These are phyloP conservation scores for Lecanoromycetidae sp. DNA, from an alignment of 2,329 filamentous ascomycete genomes.

Conservation along the genomic window DNA sequence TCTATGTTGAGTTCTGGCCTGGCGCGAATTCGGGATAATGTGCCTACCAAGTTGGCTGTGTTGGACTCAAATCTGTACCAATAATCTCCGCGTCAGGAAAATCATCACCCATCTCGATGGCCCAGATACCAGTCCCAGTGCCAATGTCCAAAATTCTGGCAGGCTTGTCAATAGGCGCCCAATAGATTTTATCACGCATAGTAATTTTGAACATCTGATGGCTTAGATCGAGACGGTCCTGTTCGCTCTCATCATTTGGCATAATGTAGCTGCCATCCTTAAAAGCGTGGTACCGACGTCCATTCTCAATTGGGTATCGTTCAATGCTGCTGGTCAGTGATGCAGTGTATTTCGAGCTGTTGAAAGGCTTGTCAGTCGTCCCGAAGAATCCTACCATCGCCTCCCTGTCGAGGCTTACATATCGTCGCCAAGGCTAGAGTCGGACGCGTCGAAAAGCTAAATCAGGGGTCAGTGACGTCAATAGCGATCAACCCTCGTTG, in stretches of 20 bases:
- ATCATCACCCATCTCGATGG: conserved; percentile 28
- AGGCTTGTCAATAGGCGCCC: conserved; percentile 26
- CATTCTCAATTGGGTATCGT: conserved; percentile 31
- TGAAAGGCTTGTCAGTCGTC: background rate
- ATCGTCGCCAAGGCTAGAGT: conserved; percentile 17
- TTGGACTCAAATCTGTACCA: conserved; percentile 24
- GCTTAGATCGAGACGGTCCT: conserved; percentile 16
- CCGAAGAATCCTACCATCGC: background rate
- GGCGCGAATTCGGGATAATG: no score
- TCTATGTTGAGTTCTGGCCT: background rate
- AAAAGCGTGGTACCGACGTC: conserved; percentile 28
- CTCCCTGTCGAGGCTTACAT: conserved; percentile 2
- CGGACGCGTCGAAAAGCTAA: conserved; percentile 14
- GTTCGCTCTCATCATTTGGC: conserved; percentile 18
- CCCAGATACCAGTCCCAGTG: conserved; percentile 31
- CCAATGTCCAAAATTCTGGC: conserved; percentile 30
- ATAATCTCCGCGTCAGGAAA: conserved; percentile 22
- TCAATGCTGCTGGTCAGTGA: conserved; percentile 18
- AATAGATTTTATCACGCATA: conserved; percentile 26
- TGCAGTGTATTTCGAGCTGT: conserved; percentile 16
- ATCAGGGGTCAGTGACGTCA: background rate
- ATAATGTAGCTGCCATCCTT: conserved; percentile 17
- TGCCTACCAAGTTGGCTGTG: conserved; percentile 22
- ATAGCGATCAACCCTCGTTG: background rate
- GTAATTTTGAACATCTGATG: conserved; percentile 29